A percentile compares a stretch with the other conserved stretches of the same genome.
phyloP scores from a whole-genome alignment of 2,329 filamentous ascomycete species.

The Dendrostoma leiphaemia region DNA sequence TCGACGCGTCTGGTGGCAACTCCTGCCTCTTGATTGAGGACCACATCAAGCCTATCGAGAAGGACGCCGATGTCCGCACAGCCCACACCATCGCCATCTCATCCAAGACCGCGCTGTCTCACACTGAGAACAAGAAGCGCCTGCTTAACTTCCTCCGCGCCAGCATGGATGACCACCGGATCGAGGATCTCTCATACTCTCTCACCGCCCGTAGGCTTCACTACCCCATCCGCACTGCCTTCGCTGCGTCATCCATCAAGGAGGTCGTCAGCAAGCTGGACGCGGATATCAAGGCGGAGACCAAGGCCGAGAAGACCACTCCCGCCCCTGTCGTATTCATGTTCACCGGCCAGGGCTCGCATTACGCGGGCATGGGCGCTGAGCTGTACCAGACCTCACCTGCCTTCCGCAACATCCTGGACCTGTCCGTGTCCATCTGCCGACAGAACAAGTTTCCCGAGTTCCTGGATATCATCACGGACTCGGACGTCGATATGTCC shows the following conservation, averaged over 20 bases:
- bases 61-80: constrained; percentile 42
- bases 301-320: constrained; percentile 33
- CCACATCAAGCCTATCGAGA: constrained; percentile 34
- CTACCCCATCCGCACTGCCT: constrained; percentile 47
- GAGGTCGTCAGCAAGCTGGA: constrained; percentile 34
- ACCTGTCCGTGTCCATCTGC: constrained; percentile 51
- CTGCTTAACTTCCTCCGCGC: constrained; percentile 34
- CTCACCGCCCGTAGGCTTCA: constrained; percentile 61
- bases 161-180: constrained; percentile 46
- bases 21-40: constrained; percentile 61
- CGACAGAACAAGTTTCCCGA: constrained; percentile 45
- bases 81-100: constrained; percentile 52
- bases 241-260: constrained; percentile 33
- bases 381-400: constrained; percentile 39
- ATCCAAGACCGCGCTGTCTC: constrained; percentile 45
- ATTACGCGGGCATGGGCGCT: constrained; percentile 41
- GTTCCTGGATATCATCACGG: constrained; percentile 44
- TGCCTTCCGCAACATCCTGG: constrained; percentile 44
- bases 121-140: constrained; percentile 51
- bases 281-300: constrained; percentile 31
- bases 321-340: constrained; percentile 41
- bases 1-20: constrained; percentile 65
- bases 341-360: constrained; percentile 49
- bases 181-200: constrained; percentile 58
- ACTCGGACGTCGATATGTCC: constrained; percentile 34